Evolutionary conservation across 208 protist species (phyloP), one percentile per base, ranked within the genome.

Genomic region (Leishmania guyanensis): DNA sequence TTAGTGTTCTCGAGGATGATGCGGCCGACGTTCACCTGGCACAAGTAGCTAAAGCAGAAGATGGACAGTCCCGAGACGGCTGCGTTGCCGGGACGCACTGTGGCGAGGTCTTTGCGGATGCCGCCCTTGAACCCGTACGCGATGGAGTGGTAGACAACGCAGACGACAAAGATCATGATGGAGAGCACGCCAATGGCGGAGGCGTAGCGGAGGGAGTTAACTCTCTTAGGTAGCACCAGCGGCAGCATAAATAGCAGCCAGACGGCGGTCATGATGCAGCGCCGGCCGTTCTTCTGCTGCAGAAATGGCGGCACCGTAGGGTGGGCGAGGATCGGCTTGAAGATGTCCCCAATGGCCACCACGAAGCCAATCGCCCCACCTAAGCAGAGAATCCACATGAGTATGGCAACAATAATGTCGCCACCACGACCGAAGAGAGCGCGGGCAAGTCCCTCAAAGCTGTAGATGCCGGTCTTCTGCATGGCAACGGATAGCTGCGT

Each of bases 161-260:
- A 85, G 48, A 87, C 51, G n/a, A 93, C 90, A 71, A 96, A 93
- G 75, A 83, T 83, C 48, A 94, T 14, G 39, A 95, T 89, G 60
- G 86, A 90, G 46, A 66, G 33, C 36, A 93, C 84, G 14, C 89
- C 91, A 26, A 90, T n/a, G 10, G 80, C 69, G 36, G 89, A 95
- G 46, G 85, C 78, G 79, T 94, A 96, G 26, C 93, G 91, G 14
- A 95, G 79, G 10, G 89, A 91, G 85, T 95, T 95, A 79, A 96
- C 85, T n/a, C 83, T 73, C 84, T 93, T 93, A 4, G 90, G 88
- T 16, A 95, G 70, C 50, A 84, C 83, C 71, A 93, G 73, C 33
- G 91, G 90, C 36, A 97, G 77, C 92, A 97, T 93, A 8, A 92
- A 79, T 17, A 88, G 33, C 46, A 88, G 12, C 88, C 91, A 95